phyloP scores from a whole-genome alignment of 2,329 filamentous ascomycete species.

The Cercospora zeina region DNA sequence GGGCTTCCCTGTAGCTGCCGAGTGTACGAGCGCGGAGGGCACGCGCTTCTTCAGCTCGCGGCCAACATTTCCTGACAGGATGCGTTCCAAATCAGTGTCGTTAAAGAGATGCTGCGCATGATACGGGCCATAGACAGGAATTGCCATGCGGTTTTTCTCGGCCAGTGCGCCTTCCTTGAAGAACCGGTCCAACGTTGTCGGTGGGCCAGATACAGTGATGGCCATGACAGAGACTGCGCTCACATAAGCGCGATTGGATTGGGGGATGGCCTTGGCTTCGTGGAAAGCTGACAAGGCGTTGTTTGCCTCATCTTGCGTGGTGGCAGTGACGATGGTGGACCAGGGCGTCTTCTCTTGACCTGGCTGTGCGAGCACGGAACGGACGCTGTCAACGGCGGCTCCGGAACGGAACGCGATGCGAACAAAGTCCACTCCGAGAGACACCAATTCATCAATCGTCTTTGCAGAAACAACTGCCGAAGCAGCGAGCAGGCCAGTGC shows the following conservation, averaged over 20 bases:
- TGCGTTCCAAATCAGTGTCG: conserved; percentile 53
- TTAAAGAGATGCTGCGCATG: conserved; percentile 59
- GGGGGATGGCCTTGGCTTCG: conserved; percentile 53
- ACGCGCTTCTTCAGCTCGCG: conserved; percentile 47
- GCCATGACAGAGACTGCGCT: conserved; percentile 61
- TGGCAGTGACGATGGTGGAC: conserved; percentile 65
- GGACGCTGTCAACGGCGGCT: conserved; percentile 46
- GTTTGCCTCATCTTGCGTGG: conserved; percentile 55
- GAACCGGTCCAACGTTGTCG: conserved; percentile 54
- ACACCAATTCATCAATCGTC: conserved; percentile 62
- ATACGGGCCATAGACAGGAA: conserved; percentile 60
- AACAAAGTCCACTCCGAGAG: conserved; percentile 63
- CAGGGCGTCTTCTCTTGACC: conserved; percentile 61
- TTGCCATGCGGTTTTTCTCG: conserved; percentile 54
- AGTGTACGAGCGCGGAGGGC: conserved; percentile 50
- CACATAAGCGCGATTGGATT: conserved; percentile 57
- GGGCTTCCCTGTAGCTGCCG: conserved; percentile 50
- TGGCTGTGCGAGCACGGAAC: conserved; percentile 53
- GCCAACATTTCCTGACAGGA: conserved; percentile 47
- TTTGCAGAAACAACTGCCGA: conserved; percentile 64
- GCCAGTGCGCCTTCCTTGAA: conserved; percentile 53
- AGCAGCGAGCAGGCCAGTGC: conserved; percentile 70
- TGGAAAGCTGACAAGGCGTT: conserved; percentile 60
- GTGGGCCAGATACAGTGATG: conserved; percentile 61
- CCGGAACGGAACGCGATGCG: conserved; percentile 67